Conservation (phyloP, 2,329 filamentous ascomycete species). For the Botrytis tulipae region DNA sequence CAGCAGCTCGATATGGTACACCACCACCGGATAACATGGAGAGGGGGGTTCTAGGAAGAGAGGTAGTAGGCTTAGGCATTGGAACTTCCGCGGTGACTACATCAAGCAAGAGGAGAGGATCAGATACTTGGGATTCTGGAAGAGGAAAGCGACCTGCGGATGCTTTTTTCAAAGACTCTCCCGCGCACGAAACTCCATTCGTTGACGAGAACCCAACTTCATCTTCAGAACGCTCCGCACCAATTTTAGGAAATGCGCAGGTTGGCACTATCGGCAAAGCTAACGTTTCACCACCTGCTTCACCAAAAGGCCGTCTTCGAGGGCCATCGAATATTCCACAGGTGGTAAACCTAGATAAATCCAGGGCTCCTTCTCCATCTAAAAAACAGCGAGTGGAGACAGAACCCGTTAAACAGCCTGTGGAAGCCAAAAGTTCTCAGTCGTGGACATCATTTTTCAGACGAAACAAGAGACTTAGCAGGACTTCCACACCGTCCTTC, state of each 20-base stretch:
- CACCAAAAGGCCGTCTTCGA: conserved; percentile 45
- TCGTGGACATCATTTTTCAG: conserved; percentile 76
- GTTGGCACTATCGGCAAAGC: conserved; percentile 48
- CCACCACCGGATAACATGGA: conserved; percentile 57
- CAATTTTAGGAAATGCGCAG: conserved; percentile 49
- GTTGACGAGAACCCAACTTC: conserved; percentile 27
- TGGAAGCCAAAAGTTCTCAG: conserved; percentile 49
- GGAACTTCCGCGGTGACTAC: conserved; percentile 56
- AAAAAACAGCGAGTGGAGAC: conserved; percentile 17
- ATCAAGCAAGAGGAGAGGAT: conserved; percentile 53
- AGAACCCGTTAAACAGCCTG: conserved; percentile 45
- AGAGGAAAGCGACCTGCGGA: conserved; percentile 38
- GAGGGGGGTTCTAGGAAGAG: conserved; percentile 59
- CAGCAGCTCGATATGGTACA: conserved; percentile 51
- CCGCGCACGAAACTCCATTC: conserved; percentile 16
- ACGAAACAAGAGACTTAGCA: conserved; percentile 51
- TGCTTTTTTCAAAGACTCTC: conserved; percentile 29
- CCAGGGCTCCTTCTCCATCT: conserved; percentile 47
- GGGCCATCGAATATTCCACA: conserved; percentile 51
- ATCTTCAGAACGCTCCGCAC: conserved; percentile 34
- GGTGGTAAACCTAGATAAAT: conserved; percentile 44
- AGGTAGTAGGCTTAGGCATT: conserved; percentile 55
- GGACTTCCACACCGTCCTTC: conserved; percentile 64
- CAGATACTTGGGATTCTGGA: conserved; percentile 40
- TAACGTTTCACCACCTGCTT: conserved; percentile 46